phyloP scores from a whole-genome alignment of 805 yeast species.

The Teunomyces funiuensis region DNA sequence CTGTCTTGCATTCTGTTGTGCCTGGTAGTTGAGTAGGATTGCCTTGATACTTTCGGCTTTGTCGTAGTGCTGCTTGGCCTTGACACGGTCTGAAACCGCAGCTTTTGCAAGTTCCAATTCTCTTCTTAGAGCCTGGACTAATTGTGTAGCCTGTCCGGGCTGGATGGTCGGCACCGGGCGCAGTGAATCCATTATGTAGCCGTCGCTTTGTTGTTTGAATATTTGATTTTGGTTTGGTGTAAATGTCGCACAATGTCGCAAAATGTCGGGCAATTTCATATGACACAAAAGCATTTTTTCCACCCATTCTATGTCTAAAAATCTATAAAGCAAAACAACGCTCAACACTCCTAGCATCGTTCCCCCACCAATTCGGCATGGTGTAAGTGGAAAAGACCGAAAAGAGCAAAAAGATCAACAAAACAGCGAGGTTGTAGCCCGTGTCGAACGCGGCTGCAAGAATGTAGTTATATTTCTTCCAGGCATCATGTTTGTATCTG shows the following conservation, averaged over 20 bases:
- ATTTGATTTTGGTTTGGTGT: not conserved
- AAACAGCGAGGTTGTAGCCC: slow-evolving; percentile 45
- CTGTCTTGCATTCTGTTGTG: slow-evolving; percentile 20
- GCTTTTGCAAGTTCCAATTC: slow-evolving; percentile 27
- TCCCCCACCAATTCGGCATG: slow-evolving; percentile 53
- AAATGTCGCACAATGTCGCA: not conserved
- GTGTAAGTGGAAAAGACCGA: slow-evolving; percentile 20
- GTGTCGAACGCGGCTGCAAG: slow-evolving; percentile 54
- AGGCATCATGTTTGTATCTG: slow-evolving; percentile 36
- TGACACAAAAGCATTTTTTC: too few species aligned
- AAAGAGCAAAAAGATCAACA: slow-evolving; percentile 38
- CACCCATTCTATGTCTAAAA: not conserved
- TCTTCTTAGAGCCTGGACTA: slow-evolving; percentile 24
- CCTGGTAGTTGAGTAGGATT: slow-evolving; percentile 23
- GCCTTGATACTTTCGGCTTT: slow-evolving; percentile 27
- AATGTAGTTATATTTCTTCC: slow-evolving; percentile 47
- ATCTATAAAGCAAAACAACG: slow-evolving; percentile 41
- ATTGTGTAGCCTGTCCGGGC: slow-evolving; percentile 25
- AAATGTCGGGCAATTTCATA: too few species aligned
- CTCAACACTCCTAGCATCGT: slow-evolving; percentile 42
- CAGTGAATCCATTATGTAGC: slow-evolving; percentile 3
- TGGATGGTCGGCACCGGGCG: slow-evolving; percentile 10
- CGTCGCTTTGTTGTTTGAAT: not conserved
- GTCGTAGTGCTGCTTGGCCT: slow-evolving; percentile 23
- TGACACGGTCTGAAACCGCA: slow-evolving; percentile 17